Evolutionary conservation across 805 yeast genomes (phyloP).

Genomic region (Brettanomyces sp.): DNA sequence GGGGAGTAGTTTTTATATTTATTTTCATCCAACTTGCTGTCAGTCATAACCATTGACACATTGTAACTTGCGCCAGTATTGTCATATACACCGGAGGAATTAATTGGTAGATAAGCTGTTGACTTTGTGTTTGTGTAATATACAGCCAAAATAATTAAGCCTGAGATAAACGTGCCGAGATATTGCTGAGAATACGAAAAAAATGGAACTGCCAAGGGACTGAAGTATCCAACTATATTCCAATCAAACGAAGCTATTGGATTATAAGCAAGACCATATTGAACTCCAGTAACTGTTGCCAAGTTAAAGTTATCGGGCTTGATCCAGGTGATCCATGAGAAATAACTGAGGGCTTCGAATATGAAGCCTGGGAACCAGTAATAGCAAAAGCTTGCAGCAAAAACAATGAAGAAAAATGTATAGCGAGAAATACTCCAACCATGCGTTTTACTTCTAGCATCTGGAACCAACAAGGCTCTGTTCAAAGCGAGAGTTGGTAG

Average conservation of each 20-base stretch:
- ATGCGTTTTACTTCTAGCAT: constrained; percentile 37
- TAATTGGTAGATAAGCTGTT: constrained; percentile 46
- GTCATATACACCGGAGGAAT: constrained; percentile 40
- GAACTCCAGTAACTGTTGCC: constrained; percentile 56
- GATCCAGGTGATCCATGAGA: constrained; percentile 63
- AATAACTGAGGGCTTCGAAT: constrained; percentile 47
- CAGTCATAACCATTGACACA: constrained; percentile 38
- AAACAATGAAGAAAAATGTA: constrained; percentile 35
- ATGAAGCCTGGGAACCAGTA: constrained; percentile 56
- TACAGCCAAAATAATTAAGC: constrained; percentile 45
- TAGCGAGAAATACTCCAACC: constrained; percentile 55
- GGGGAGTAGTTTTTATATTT: constrained; percentile 56
- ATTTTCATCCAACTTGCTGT: constrained; percentile 32
- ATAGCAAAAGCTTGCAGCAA: constrained; percentile 28
- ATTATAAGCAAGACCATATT: constrained; percentile 52
- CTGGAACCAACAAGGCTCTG: constrained; percentile 40
- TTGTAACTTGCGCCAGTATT: constrained; percentile 41
- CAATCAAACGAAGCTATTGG: constrained; percentile 60
- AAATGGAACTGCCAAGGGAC: constrained; percentile 58
- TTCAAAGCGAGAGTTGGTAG: constrained; percentile 52
- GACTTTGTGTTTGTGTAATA: constrained; percentile 46
- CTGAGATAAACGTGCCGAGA: constrained; percentile 40
- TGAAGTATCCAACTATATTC: constrained; percentile 48
- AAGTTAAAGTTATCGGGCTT: constrained; percentile 49
- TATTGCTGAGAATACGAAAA: constrained; percentile 34